Evolutionary conservation across 371 early-diverging fungal species (phyloP).

Genomic region (Blakeslea trispora): DNA sequence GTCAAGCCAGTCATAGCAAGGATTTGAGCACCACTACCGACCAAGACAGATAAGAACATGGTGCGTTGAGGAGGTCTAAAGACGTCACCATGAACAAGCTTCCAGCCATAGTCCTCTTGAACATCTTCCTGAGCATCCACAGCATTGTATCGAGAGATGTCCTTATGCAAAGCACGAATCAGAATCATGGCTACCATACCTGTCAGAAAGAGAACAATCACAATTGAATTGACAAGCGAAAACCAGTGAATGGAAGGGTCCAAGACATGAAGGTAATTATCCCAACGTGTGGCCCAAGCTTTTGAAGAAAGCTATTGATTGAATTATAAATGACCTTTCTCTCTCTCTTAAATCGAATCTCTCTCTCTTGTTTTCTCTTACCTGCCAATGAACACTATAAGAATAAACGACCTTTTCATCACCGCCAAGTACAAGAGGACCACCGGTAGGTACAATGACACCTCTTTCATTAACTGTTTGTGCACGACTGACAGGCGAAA

Average conservation of each 20-base stretch:
- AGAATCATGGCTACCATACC: constrained; percentile 88
- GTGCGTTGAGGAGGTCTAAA: constrained; percentile 83
- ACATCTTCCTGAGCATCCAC: constrained; percentile 81
- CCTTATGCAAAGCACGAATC: constrained; percentile 84
- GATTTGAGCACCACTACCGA: constrained; percentile 92
- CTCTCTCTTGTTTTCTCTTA: constrained; percentile 28
- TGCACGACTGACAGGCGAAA: constrained; percentile 62
- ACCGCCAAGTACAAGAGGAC: constrained; percentile 54
- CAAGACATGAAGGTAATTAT: constrained; percentile 79
- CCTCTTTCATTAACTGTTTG: constrained; percentile 43
- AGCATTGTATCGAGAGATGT: constrained; percentile 78
- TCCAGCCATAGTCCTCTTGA: constrained; percentile 92
- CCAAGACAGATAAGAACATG: constrained; percentile 82
- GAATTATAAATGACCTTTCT: not conserved
- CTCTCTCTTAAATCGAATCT: not conserved
- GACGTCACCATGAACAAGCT: constrained; percentile 92
- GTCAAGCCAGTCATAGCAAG: constrained; percentile 84
- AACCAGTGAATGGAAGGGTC: constrained; percentile 88
- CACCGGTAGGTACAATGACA: constrained; percentile 31
- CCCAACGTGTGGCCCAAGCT: constrained; percentile 96
- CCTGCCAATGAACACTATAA: constrained; percentile 85
- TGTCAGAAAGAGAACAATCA: constrained; percentile 84
- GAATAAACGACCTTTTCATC: constrained; percentile 69
- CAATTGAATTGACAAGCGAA: constrained; percentile 84
- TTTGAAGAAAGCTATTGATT: constrained; percentile 51